Base-by-base conservation (phyloP, 1,139 yeast genomes). In the Protomyces macrosporus region DNA sequence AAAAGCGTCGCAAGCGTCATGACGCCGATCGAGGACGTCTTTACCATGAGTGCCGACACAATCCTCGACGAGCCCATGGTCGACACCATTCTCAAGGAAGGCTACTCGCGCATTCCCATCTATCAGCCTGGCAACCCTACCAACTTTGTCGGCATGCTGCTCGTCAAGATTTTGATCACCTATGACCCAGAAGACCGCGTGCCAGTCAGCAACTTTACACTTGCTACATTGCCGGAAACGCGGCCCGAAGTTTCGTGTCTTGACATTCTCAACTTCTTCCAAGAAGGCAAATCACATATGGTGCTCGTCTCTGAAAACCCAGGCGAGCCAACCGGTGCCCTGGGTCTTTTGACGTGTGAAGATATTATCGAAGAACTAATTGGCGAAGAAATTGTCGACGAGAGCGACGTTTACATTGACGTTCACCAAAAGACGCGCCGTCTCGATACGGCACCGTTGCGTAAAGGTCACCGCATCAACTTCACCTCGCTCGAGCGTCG, bases 281-380 rank as follows among this genome's bases (percentile, higher is more conserved):
- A 93, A 76, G 98, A 91, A 75, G 98, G 98, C 67, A 91, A 90
- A 75, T 87, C 96, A 1, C 98, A 93, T 75, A 93, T 93, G 98
- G 93, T 95, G 70, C 86, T 91, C 52, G 97, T 93, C 10, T 85
- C 95, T 69, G 87, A 85, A 67, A 79, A 80, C 58, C 98, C 98
- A 0, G 98, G 98, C 60, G 90, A 84, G 68, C 85, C 95, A 3
- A 76, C 80, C 40, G 98, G 98, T 33, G 95, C 97, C 0, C 74
- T 87, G 45, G 98, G 98, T 67, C 96, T 93, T 6, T 78, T 93
- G 58, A 93, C 98, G 0, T 79, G 93, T 67, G 98, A 93, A 75
- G 98, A 93, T 74, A 98, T 93, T 14, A 93, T 93, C 72, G 98
- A 93, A 75, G 98, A 93, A 75, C 81, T 93, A 70, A 93, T 93